Evolutionary conservation across 2,329 filamentous ascomycete species (phyloP).

Genomic region (Trichoderma cornu-damae): DNA sequence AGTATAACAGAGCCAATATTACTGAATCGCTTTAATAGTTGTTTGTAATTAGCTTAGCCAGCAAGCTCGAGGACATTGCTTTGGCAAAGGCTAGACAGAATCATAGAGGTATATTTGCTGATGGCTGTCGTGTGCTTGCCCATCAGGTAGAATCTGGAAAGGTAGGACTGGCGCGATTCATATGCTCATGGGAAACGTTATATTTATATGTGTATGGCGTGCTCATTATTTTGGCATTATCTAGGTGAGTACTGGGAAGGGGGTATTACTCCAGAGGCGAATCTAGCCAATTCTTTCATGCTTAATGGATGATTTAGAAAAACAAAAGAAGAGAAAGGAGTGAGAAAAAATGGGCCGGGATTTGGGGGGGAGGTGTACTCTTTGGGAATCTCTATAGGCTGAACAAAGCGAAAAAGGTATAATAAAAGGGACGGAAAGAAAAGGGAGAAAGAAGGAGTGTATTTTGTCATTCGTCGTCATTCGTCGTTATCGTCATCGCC

Average conservation of each 20-base stretch:
- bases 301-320: too few relatives aligned
- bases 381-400: not conserved
- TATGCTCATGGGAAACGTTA: too few relatives aligned
- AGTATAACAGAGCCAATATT: not conserved
- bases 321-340: too few relatives aligned
- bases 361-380: not conserved
- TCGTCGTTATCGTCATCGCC: not conserved
- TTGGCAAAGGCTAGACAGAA: not conserved
- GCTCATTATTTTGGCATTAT: not conserved
- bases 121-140: too few relatives aligned
- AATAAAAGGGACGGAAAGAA: too few relatives aligned
- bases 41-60: not conserved
- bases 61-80: not conserved
- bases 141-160: not conserved
- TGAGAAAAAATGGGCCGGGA: too few relatives aligned
- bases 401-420: not conserved
- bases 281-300: too few relatives aligned
- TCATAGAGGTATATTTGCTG: too few relatives aligned
- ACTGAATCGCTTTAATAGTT: not conserved
- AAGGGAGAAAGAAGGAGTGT: not conserved
- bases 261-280: too few relatives aligned
- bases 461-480: not conserved
- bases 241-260: not conserved
- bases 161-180: too few relatives aligned
- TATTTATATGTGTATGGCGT: not conserved